Evolutionary conservation across 2,329 filamentous ascomycete genomes (phyloP).

Genomic region (Talaromyces sp.): DNA sequence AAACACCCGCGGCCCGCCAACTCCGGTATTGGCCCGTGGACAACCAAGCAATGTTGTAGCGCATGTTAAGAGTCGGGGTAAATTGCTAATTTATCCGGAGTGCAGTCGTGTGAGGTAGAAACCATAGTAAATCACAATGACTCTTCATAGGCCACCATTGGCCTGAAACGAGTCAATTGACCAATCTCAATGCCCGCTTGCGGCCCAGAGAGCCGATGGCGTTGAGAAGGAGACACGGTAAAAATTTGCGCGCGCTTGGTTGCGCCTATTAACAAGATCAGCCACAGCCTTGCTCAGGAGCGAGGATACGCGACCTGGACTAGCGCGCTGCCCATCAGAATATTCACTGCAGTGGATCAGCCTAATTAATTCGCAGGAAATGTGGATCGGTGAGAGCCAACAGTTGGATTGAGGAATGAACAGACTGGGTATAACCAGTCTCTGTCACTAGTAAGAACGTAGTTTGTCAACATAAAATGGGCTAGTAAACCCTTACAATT

Average conservation of each 20-base stretch:
- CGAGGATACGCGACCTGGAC: too few relatives aligned
- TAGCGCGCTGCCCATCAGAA: too few relatives aligned
- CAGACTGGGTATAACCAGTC: neutral
- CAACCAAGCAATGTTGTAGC: neutral
- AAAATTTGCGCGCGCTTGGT: neutral
- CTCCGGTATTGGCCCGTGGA: neutral
- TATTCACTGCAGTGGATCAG: too few relatives aligned
- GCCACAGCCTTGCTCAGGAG: neutral
- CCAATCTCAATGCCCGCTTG: neutral
- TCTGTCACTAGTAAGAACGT: neutral
- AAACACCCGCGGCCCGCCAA: neutral
- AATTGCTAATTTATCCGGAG: neutral
- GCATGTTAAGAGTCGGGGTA: neutral
- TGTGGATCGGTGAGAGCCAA: neutral
- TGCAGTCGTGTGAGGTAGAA: neutral
- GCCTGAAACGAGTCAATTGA: neutral
- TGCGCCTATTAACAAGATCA: neutral
- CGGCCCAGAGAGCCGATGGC: neutral
- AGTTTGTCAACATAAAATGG: too few relatives aligned
- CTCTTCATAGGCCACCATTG: neutral
- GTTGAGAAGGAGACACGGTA: neutral
- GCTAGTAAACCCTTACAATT: too few relatives aligned
- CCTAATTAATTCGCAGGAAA: neutral
- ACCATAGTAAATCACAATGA: neutral
- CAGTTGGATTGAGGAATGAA: neutral